Base-by-base conservation (phyloP, 352 stramenopile genomes). In the Phytophthora ohioensis region DNA sequence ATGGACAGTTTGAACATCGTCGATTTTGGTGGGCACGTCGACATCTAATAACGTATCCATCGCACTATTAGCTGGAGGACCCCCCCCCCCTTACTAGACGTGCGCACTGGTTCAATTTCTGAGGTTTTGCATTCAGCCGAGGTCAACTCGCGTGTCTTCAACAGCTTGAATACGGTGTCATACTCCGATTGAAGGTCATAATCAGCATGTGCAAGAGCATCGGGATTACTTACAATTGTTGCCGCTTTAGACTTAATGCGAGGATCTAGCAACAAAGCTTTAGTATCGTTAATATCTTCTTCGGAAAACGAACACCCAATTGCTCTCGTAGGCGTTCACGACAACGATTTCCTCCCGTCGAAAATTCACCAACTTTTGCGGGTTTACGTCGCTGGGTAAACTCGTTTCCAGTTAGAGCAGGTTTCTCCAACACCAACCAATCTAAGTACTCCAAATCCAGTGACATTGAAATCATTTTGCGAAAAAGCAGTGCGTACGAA, bases 211-310 rank as follows among this genome's bases (percentile, higher is more conserved):
- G n/a, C 31, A 7, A 68, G 17, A 10, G 6, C 34, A 5, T 6
- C 42, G 42, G 30, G 2, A 53, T 70, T 32, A 39, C 3, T 31
- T 9, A 60, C 47, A 56, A 70, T 56, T 1, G 17, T n/a, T 2
- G n/a, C n/a, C 2, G 46, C 38, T n/a, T 70, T 70, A 1, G 36
- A 51, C 32, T 70, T 70, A 46, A 70, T 64, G 3, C 45, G 34
- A 7, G 62, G 54, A 21, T 49, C 36, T 5, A 62, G 12, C 21
- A 69, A 5, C n/a, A 69, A 3, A 1, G 62, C 32, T 46, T 69
- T 61, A 7, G 63, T 55, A 1, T 57, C 51, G 21, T 57, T 69
- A 4, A 38, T 45, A n/a, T 69, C 15, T 51, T 46, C 17, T 0
- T 4, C 3, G 53, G 62, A 32, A 62, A 63, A 4, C 52, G 35